phyloP scores from a whole-genome alignment of 1,284 basidiomycete species.

The Somion occarium region DNA sequence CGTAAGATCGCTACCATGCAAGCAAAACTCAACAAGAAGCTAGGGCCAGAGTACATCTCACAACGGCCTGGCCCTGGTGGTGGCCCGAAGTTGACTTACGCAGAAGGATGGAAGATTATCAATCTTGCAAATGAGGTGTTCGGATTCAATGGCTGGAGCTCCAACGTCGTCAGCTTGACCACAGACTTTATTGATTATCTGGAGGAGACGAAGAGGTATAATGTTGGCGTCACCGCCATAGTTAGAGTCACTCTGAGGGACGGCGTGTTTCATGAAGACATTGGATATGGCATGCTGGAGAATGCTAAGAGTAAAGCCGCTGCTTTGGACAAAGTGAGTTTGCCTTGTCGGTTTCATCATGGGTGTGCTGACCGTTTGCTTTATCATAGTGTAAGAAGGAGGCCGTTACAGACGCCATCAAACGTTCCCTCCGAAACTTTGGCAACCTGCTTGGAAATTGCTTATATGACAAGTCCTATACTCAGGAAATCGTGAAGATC shows the following conservation, averaged over 20 bases:
- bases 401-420: slow-evolving; percentile 92
- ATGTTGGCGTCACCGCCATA: slow-evolving; percentile 80
- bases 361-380: too few relatives aligned
- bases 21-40: slow-evolving; percentile 78
- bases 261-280: slow-evolving; percentile 89
- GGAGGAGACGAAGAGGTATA: slow-evolving; percentile 64
- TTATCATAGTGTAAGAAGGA: slow-evolving; percentile 89
- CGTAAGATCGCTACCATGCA: slow-evolving; percentile 73
- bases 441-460: slow-evolving; percentile 96
- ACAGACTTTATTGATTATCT: slow-evolving; percentile 73
- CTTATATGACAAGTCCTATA: slow-evolving; percentile 89
- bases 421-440: slow-evolving; percentile 88
- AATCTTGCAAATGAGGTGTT: slow-evolving; percentile 98
- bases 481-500: slow-evolving; percentile 82
- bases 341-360: too few relatives aligned
- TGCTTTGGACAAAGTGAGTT: slow-evolving; percentile 86
- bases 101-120: slow-evolving; percentile 97
- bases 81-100: slow-evolving; percentile 86
- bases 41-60: slow-evolving; percentile 93
- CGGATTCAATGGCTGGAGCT: slow-evolving; percentile 98
- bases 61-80: slow-evolving; percentile 88
- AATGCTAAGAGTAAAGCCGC: slow-evolving; percentile 82
- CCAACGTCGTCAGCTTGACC: slow-evolving; percentile 73
- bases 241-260: slow-evolving; percentile 86
- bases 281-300: slow-evolving; percentile 87